Percentiles rank a stretch among this genome's conserved stretches.
Evolutionary conservation across 441 rosid species (phyloP).

Genomic region (Sinapis alba): DNA sequence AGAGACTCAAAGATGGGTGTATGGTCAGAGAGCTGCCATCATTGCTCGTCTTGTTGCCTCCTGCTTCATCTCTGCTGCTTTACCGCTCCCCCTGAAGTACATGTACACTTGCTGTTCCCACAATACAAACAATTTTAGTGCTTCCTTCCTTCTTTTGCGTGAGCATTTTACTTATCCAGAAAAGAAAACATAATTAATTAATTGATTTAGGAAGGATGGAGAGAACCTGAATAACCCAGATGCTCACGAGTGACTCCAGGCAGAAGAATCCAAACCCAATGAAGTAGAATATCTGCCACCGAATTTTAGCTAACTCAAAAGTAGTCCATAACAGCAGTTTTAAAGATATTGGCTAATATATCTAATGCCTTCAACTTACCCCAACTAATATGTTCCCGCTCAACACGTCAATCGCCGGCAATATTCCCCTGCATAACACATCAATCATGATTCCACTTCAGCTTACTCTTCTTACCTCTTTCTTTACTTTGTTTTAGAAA

Average conservation of each 20-base stretch:
- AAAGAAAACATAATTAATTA: neutral
- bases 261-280: slow-evolving; percentile 84
- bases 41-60: slow-evolving; percentile 71
- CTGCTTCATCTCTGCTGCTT: slow-evolving; percentile 87
- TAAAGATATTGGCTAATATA: neutral
- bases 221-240: slow-evolving; percentile 99
- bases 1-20: neutral
- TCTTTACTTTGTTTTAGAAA: neutral
- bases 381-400: slow-evolving; percentile 65
- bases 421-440: slow-evolving; percentile 69
- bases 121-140: slow-evolving; percentile 9
- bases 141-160: neutral
- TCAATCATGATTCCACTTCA: slow-evolving; percentile 13
- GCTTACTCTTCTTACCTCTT: neutral
- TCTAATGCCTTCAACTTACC: slow-evolving; percentile 52
- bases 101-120: slow-evolving; percentile 93
- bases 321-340: neutral
- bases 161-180: neutral
- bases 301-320: slow-evolving; percentile 11
- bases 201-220: neutral
- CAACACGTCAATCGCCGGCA: slow-evolving; percentile 86
- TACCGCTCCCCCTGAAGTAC: slow-evolving; percentile 98
- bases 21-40: slow-evolving; percentile 63
- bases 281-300: slow-evolving; percentile 84
- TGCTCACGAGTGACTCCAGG: slow-evolving; percentile 81